Evolutionary conservation across 345 rosid genomes (phyloP), one percentile per base, ranked within the genome.

Genomic region (Leavenworthia alabamica): DNA sequence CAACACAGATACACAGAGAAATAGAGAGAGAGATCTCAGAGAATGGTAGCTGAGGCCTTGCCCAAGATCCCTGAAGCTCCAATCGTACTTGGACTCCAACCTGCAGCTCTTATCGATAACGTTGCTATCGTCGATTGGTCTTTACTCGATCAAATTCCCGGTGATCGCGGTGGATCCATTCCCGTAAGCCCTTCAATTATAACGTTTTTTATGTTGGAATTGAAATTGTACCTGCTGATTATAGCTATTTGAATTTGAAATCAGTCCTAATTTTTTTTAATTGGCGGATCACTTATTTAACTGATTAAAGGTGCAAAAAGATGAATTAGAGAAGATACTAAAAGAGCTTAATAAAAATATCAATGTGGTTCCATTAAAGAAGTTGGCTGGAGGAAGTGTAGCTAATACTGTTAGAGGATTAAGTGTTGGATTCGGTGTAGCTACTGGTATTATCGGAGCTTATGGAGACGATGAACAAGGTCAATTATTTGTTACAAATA

Each of bases 311-410:
- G 96, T 93, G 60, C 79, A 75, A 32, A 65, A 81, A 49, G 81
- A 82, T 40, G 88, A 89, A 71, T 88, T 93, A 56, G 82, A 82
- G 73, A 65, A 53, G 24, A 82, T 93, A 73, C 19, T 93, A 14
- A 63, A 65, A 20, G 80, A 82, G 76, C 71, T 93, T 67, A 72
- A 80, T 12, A 70, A 70, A 13, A 88, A 82, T 56, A 58, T 41
- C 32, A 60, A 37, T 37, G 73, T 78, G 28, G 79, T 77, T 54
- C 77, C 79, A 0, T 32, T 85, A 6, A 86, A 68, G 80, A 80
- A 91, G 15, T 83, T 83, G 44, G 96, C 99, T 14, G 99, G 99
- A 8, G 99, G 99, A 23, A 93, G 99, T 66, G 97, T 93, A 8
- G 79, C 99, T 3, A 93, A 93, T 70, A 93, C 99, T 0, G 73